Percentiles rank a stretch among this genome's conserved stretches.
Evolutionary conservation across 1,139 yeast genomes (phyloP).

Genomic region (Candida labiduridarum): DNA sequence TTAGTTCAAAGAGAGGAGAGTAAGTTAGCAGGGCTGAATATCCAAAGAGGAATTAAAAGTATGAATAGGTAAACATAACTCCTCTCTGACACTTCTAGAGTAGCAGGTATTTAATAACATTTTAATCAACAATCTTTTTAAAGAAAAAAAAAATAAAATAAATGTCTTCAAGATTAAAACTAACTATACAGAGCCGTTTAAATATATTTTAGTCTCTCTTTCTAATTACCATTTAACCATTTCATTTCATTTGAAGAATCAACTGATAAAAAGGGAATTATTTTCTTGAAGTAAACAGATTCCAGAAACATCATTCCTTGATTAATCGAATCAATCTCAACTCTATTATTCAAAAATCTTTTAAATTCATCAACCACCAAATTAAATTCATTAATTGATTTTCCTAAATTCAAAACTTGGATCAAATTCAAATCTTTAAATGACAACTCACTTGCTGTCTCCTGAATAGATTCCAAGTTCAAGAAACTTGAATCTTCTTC

Average conservation of each 20-base stretch:
- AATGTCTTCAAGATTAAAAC: not conserved
- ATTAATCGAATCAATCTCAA: slow-evolving; percentile 39
- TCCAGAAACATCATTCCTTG: slow-evolving; percentile 26
- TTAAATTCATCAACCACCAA: slow-evolving; percentile 60
- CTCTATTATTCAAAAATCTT: slow-evolving; percentile 45
- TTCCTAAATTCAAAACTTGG: slow-evolving; percentile 48
- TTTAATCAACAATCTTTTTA: too few relatives aligned
- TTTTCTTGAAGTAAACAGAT: slow-evolving; percentile 37
- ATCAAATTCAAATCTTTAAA: slow-evolving; percentile 8
- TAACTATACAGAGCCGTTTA: not conserved
- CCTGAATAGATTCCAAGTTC: slow-evolving; percentile 12
- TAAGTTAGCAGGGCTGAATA: not conserved
- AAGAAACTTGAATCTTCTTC: slow-evolving; percentile 23
- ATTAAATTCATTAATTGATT: slow-evolving; percentile 70
- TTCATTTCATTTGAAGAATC: slow-evolving; percentile 43
- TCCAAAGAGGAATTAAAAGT: too few relatives aligned
- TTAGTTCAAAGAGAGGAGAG: not conserved
- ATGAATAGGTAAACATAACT: too few relatives aligned
- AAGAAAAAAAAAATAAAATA: not conserved
- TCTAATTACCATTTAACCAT: slow-evolving; percentile 38
- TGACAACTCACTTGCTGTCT: slow-evolving; percentile 22
- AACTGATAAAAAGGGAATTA: slow-evolving; percentile 45
- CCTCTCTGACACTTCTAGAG: too few relatives aligned
- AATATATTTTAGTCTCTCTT: not conserved
- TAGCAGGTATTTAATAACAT: too few relatives aligned